A percentile compares a stretch with the other conserved stretches of the same genome.
Conservation (phyloP, 345 rosid species). For the Populus simonii region DNA sequence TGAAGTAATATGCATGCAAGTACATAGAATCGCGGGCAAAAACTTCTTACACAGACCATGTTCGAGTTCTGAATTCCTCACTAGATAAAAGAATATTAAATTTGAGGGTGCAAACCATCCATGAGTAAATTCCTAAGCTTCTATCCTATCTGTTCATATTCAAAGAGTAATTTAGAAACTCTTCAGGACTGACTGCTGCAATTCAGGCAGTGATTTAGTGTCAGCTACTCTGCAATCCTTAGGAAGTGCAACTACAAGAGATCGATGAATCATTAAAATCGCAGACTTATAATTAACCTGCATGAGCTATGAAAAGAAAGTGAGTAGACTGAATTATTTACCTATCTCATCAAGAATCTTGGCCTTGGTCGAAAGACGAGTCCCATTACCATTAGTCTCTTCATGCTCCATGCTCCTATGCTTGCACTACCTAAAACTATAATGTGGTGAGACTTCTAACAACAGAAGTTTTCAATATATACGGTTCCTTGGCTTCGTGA, state of each 20-base stretch:
- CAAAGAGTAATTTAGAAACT: too few relatives aligned
- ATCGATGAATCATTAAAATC: too few relatives aligned
- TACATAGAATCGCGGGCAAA: too few relatives aligned
- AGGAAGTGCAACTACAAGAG: background rate
- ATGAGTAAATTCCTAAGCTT: too few relatives aligned
- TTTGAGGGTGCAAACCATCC: too few relatives aligned
- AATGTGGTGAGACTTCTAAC: background rate
- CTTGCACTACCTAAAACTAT: background rate
- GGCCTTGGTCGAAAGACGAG: background rate
- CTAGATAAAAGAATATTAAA: too few relatives aligned
- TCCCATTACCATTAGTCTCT: background rate
- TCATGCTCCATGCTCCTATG: background rate
- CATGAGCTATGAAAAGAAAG: too few relatives aligned
- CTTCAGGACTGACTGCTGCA: too few relatives aligned
- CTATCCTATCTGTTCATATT: too few relatives aligned
- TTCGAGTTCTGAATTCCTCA: too few relatives aligned
- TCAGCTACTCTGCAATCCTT: background rate
- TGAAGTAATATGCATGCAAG: too few relatives aligned
- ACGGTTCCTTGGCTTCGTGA: background rate
- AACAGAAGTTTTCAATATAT: background rate
- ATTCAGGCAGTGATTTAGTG: background rate
- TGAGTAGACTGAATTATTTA: background rate
- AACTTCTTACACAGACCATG: too few relatives aligned
- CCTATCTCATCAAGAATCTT: conserved; percentile 12
- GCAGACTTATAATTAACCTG: background rate